Evolutionary conservation across 345 rosid species (phyloP), one percentile per base, ranked within the genome.

Genomic region (Carallia brachiata): DNA sequence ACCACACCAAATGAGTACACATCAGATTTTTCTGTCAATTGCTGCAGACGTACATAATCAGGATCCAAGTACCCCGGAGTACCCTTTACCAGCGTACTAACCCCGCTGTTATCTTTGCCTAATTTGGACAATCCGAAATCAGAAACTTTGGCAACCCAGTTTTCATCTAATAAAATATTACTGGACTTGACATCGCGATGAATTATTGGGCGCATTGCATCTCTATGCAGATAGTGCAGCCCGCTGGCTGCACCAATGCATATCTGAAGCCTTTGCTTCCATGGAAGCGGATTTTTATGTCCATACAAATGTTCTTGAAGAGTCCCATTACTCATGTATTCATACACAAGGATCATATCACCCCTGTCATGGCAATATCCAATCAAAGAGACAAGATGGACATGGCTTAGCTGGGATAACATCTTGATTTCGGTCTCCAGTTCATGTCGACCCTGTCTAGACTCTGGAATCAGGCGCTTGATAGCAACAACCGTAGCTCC

Each of bases 111-210:
- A 31, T 31, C 23, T 6, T 18, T 18, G 15, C 72, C 64, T 2
- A 59, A 8, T 69, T 36, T 69, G 5, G 48, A 62, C 62, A 55
- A 54, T 30, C 67, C 74, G 13, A 70, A 63, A 63, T 70, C 74
- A 4, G 68, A 27, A 12, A 62, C 54, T 55, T 70, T 70, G 34
- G 72, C 72, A 12, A 32, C 31, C 65, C 64, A 47, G n/a, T 69
- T 47, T 31, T 48, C 65, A n/a, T 69, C 72, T 12, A 69, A 32
- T 55, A 60, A 60, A 36, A 69, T 69, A 48, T 69, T 69, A 7
- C 31, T 69, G 0, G 59, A 47, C 65, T 69, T 69, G 12, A 69
- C 34, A 31, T 69, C 72, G 0, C 48, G 65, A 12, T 69, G 72
- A 34, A 69, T 69, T n/a, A 69, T 19, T 8, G 65, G 31, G 4